phyloP scores from a whole-genome alignment of 1,284 basidiomycete genomes.

The Puccinia hordei region DNA sequence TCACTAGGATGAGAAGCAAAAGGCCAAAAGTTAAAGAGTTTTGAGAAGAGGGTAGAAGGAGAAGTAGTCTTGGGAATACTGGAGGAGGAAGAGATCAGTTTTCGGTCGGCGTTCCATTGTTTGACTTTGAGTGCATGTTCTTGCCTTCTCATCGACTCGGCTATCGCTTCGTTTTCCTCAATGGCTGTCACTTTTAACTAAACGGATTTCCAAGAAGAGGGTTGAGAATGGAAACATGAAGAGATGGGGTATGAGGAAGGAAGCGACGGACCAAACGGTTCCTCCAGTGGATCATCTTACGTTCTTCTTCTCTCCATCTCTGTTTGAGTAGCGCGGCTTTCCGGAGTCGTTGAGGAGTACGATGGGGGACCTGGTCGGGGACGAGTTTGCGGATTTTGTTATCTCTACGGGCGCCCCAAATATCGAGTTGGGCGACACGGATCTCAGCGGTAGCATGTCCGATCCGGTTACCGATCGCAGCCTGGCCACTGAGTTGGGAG shows the following conservation, averaged over 20 bases:
- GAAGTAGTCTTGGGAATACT: background rate
- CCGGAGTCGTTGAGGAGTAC: background rate
- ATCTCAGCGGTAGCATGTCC: conserved; percentile 29
- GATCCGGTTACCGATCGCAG: background rate
- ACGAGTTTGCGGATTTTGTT: conserved; percentile 39
- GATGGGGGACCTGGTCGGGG: conserved; percentile 41
- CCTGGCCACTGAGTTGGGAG: conserved; percentile 32
- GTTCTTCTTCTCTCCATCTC: conserved; percentile 34
- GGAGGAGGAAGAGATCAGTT: background rate
- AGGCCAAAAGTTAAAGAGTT: conserved; percentile 29
- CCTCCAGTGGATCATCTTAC: conserved; percentile 33
- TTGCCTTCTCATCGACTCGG: background rate
- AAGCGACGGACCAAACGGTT: conserved; percentile 27
- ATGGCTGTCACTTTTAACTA: conserved; percentile 27
- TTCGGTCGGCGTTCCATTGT: conserved; percentile 12
- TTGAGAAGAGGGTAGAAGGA: background rate
- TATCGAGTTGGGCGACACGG: conserved; percentile 31
- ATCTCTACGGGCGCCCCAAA: conserved; percentile 27
- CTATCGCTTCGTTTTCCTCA: conserved; percentile 17
- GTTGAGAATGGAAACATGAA: background rate
- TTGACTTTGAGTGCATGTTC: conserved; percentile 26
- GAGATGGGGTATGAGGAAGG: background rate
- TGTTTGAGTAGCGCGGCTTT: conserved; percentile 42
- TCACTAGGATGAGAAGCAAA: background rate
- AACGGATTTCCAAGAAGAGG: background rate